Evolutionary conservation across 441 rosid species (phyloP), one percentile per base, ranked within the genome.

Genomic region (Eutrema salsugineum): DNA sequence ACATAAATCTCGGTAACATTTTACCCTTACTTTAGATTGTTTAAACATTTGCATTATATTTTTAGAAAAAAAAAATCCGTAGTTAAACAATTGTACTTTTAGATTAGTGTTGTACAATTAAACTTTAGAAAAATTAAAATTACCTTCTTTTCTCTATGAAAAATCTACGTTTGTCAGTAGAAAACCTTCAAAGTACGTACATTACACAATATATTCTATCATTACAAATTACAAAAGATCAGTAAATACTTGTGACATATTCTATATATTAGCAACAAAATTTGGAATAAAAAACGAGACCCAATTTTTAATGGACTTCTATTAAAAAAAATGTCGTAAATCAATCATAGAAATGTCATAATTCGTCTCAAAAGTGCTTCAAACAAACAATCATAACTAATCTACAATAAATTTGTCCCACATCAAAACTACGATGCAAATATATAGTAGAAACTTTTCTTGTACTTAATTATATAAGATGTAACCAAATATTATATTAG

Each of bases 1-100:
- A n/a, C n/a, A 74, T 67, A 51, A 38, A 73, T 49, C 56, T 66
- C 49, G 38, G 68, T 32, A 40, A 50, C 17, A 58, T 10, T 59
- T 20, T 64, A 1, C 40, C 43, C 32, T 38, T 55, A 10, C 11
- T 24, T 35, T 22, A 49, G 11, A 53, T 42, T 63, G 11, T 17
- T 46, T 12, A 15, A 32, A 15, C 3, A 28, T 6, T 22, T 5
- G 0, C 11, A 22, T 22, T 22, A n/a, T n/a, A n/a, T n/a, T 3
- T 22, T 22, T 22, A 22, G 3, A 22, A 22, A 22, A 22, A 8
- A 33, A 35, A 5, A 28, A n/a, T 11, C 63, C 30, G 12, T 16
- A 35, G 38, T n/a, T n/a, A n/a, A n/a, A n/a, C n/a, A n/a, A n/a
- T n/a, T 24, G 27, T 24, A 24, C 27, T 24, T 24, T 24, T 24